These are phyloP conservation scores for Bathelium albidoporum DNA, from an alignment of 495 filamentous ascomycete genomes.

Conservation along the genomic window DNA sequence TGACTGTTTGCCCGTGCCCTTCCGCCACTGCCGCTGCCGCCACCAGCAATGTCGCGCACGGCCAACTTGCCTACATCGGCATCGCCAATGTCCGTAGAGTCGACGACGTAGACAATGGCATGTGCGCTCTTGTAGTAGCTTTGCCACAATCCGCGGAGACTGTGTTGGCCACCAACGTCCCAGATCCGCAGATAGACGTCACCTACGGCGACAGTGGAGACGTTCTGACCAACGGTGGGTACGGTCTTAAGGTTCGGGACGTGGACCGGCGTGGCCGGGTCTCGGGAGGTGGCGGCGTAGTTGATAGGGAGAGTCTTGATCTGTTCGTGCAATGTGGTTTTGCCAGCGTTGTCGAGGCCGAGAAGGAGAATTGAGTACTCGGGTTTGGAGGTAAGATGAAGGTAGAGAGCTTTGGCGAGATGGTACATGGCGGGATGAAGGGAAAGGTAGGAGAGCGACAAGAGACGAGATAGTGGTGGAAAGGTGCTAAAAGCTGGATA, in stretches of 20 bases:
- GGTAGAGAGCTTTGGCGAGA: constrained; percentile 87
- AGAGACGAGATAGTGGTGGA: background rate
- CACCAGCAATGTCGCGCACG: background rate
- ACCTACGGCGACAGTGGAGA: constrained; percentile 73
- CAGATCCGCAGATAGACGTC: constrained; percentile 97
- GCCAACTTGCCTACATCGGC: constrained; percentile 41
- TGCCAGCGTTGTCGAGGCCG: constrained; percentile 95
- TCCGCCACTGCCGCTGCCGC: constrained; percentile 6
- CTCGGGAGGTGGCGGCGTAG: constrained; percentile 43
- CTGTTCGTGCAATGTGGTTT: constrained; percentile 95
- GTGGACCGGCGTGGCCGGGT: constrained; percentile 40
- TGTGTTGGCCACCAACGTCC: constrained; percentile 92
- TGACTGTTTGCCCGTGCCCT: background rate
- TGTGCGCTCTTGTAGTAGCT: constrained; percentile 89
- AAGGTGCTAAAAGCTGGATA: background rate
- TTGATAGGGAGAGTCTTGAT: constrained; percentile 76
- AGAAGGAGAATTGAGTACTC: constrained; percentile 97
- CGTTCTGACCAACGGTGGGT: constrained; percentile 95
- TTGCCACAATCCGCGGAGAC: constrained; percentile 85
- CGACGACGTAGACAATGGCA: constrained; percentile 94
- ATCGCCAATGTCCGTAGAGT: constrained; percentile 83
- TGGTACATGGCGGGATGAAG: constrained; percentile 64
- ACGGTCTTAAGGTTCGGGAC: constrained; percentile 59
- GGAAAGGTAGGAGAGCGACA: background rate
- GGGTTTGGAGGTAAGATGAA: constrained; percentile 91